Conservation (phyloP, 441 rosid species). For the Gossypium trilobum region DNA sequence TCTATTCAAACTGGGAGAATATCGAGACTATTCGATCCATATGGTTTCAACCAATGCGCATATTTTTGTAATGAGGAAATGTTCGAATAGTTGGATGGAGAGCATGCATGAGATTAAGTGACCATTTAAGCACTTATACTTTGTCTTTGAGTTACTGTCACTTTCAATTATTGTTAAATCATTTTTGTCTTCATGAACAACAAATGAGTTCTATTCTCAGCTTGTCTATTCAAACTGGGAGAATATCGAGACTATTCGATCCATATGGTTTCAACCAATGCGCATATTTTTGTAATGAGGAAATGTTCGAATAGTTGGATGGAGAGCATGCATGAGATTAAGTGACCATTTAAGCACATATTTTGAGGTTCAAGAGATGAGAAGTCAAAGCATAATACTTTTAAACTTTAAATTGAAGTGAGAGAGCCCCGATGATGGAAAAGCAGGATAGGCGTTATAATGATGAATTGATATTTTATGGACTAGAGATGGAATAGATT, state of each 20-base stretch:
- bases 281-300: background rate
- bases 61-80: background rate
- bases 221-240: constrained; percentile 7
- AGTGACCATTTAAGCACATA: background rate
- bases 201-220: background rate
- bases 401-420: background rate
- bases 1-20: background rate
- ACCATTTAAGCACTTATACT: constrained; percentile 1
- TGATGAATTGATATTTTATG: background rate
- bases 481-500: constrained; percentile 1
- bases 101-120: background rate
- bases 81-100: background rate
- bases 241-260: background rate
- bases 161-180: constrained; percentile 1
- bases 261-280: background rate
- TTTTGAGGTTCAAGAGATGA: background rate
- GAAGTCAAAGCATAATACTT: background rate
- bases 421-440: background rate
- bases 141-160: constrained; percentile 11
- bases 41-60: background rate
- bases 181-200: background rate
- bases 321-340: background rate
- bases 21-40: background rate
- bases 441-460: background rate
- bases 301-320: background rate